phyloP scores from a whole-genome alignment of 441 rosid genomes.

The Erysimum cheiri region DNA sequence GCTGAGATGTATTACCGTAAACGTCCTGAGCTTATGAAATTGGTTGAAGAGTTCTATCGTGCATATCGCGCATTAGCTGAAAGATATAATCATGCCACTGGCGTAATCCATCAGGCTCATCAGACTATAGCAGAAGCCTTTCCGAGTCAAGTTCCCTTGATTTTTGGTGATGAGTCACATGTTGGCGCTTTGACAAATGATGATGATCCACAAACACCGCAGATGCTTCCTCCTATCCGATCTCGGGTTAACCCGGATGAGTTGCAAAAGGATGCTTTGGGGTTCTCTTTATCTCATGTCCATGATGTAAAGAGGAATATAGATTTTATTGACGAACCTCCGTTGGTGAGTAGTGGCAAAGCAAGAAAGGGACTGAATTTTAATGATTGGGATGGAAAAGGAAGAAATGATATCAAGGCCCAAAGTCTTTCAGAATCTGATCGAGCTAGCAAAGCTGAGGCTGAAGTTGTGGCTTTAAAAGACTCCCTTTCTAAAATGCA shows the following conservation, averaged over 20 bases:
- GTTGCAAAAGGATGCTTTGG: constrained; percentile 62
- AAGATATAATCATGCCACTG: constrained; percentile 96
- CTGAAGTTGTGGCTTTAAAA: constrained; percentile 70
- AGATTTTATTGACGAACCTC: constrained; percentile 63
- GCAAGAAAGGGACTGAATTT: constrained; percentile 78
- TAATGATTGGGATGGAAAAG: constrained; percentile 60
- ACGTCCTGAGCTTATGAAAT: constrained; percentile 95
- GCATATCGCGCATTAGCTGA: constrained; percentile 98
- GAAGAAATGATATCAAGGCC: constrained; percentile 43
- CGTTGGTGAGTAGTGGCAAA: constrained; percentile 53
- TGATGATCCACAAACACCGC: constrained; percentile 73
- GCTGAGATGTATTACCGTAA: constrained; percentile 98
- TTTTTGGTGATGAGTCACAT: constrained; percentile 68
- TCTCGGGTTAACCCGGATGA: constrained; percentile 57
- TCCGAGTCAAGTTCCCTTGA: constrained; percentile 81
- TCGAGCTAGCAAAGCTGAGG: constrained; percentile 69
- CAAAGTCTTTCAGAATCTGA: constrained; percentile 59
- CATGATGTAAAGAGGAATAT: constrained; percentile 57
- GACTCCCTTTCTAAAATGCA: constrained; percentile 73
- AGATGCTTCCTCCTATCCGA: constrained; percentile 49
- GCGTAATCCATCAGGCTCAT: constrained; percentile 87
- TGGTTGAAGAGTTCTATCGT: constrained; percentile 96
- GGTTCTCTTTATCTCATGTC: constrained; percentile 49
- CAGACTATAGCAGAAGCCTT: constrained; percentile 87
- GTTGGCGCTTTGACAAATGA: constrained; percentile 52